phyloP scores from a whole-genome alignment of 257 asterid species.

The Nicotiana sylvestris region DNA sequence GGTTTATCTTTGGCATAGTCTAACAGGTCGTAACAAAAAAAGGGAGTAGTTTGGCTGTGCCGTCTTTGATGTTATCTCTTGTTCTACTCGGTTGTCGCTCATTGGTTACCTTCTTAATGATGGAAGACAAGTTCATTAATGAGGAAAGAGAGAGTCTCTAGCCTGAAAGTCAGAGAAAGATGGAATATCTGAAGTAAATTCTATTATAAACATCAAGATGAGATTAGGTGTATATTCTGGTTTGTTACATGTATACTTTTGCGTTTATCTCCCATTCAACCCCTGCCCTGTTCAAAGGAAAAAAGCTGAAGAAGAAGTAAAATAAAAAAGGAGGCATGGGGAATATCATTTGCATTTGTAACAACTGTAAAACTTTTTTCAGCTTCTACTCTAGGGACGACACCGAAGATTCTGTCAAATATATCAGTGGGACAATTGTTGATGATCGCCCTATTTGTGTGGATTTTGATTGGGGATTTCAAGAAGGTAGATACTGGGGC shows the following conservation, averaged over 20 bases:
- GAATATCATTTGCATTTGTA: neutral
- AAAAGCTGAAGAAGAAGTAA: neutral
- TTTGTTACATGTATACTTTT: neutral
- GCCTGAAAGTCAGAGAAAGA: neutral
- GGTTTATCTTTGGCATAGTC: neutral
- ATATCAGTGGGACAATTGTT: conserved; percentile 88
- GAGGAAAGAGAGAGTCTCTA: neutral
- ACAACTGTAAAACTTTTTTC: neutral
- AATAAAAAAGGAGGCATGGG: neutral
- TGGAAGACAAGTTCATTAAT: neutral
- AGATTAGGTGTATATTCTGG: neutral
- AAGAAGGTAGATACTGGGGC: conserved; percentile 98
- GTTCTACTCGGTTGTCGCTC: too few species aligned
- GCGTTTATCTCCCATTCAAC: neutral
- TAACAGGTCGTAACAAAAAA: neutral
- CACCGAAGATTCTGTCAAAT: conserved; percentile 36
- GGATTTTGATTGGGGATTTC: conserved; percentile 97
- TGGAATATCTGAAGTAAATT: too few species aligned
- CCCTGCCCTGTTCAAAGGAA: neutral
- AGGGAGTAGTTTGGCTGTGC: too few species aligned
- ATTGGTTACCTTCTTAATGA: neutral
- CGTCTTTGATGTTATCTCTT: neutral
- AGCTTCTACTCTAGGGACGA: conserved; percentile 85
- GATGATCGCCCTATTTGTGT: conserved; percentile 98
- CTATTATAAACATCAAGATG: too few species aligned